These are phyloP conservation scores for Metarhizium brunneum DNA, from an alignment of 2,329 filamentous ascomycete species.

Conservation along the genomic window DNA sequence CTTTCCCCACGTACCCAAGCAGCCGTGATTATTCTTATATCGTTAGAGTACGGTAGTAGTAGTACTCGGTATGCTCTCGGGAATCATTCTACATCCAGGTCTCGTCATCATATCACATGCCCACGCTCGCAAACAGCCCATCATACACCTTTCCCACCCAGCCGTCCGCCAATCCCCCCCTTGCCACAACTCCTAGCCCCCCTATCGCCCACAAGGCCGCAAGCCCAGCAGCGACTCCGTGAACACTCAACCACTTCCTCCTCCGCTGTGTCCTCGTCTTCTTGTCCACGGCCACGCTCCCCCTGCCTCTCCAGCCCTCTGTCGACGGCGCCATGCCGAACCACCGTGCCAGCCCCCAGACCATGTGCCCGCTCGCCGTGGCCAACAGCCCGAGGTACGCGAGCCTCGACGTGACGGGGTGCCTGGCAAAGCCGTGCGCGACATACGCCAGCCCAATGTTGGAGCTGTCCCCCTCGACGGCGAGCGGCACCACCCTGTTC, in stretches of 20 bases:
- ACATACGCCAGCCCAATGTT: constrained; percentile 78
- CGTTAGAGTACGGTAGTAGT: too few species aligned
- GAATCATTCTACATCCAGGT: too few species aligned
- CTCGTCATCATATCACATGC: constrained; percentile 13
- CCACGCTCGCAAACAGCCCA: constrained; percentile 38
- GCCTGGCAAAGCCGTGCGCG: constrained; percentile 71
- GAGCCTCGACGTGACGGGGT: constrained; percentile 54
- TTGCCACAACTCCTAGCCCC: constrained; percentile 67
- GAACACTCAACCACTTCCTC: constrained; percentile 62
- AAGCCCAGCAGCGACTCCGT: constrained; percentile 49
- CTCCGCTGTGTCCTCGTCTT: constrained; percentile 45
- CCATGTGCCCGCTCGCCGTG: constrained; percentile 65
- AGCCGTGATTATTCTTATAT: not conserved
- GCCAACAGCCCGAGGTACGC: constrained; percentile 62
- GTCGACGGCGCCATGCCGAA: constrained; percentile 53
- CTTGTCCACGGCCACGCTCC: constrained; percentile 36
- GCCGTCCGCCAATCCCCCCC: constrained; percentile 58
- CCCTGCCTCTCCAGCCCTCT: constrained; percentile 35
- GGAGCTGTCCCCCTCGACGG: constrained; percentile 75
- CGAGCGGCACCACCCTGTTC: constrained; percentile 67
- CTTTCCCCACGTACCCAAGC: not conserved
- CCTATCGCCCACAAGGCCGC: constrained; percentile 72
- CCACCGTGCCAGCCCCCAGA: constrained; percentile 83
- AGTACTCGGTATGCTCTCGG: too few species aligned
- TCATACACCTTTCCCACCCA: constrained; percentile 81